These are phyloP conservation scores for Westerdykella sp. DNA, from an alignment of 2,329 filamentous ascomycete genomes.

Conservation along the genomic window DNA sequence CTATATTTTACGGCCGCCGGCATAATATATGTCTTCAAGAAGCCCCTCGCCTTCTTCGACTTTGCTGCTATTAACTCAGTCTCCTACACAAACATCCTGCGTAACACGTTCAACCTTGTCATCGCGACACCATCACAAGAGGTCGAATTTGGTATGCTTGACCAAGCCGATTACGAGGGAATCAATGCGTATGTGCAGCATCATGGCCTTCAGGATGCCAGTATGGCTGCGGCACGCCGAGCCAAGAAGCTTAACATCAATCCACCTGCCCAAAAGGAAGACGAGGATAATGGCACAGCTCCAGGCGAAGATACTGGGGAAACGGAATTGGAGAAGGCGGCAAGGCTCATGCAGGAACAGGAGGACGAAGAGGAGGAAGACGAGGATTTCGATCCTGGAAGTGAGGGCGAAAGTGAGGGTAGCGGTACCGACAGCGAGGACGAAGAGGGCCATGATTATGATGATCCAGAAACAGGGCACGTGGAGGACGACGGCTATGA, in stretches of 20 bases:
- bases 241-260: slow-evolving; percentile 56
- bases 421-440: slow-evolving; percentile 33
- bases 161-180: slow-evolving; percentile 56
- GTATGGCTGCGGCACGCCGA: slow-evolving; percentile 53
- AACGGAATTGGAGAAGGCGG: slow-evolving; percentile 36
- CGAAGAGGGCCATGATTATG: slow-evolving; percentile 13
- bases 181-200: slow-evolving; percentile 58
- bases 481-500: slow-evolving; percentile 28
- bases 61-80: slow-evolving; percentile 55
- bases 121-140: slow-evolving; percentile 50
- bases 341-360: slow-evolving; percentile 27
- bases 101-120: slow-evolving; percentile 61
- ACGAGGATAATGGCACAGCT: slow-evolving; percentile 16
- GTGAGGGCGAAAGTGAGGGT: slow-evolving; percentile 38
- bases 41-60: slow-evolving; percentile 57
- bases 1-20: slow-evolving; percentile 57
- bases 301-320: slow-evolving; percentile 30
- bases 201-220: slow-evolving; percentile 57
- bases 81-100: slow-evolving; percentile 58
- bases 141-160: slow-evolving; percentile 60
- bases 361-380: slow-evolving; percentile 38
- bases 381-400: slow-evolving; percentile 40
- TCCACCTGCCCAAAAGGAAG: slow-evolving; percentile 23
- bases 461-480: slow-evolving; percentile 21
- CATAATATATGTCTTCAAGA: slow-evolving; percentile 61